A percentile compares a stretch with the other conserved stretches of the same genome.
phyloP scores from a whole-genome alignment of 2,329 filamentous ascomycete genomes.

The Colletotrichum sp. region DNA sequence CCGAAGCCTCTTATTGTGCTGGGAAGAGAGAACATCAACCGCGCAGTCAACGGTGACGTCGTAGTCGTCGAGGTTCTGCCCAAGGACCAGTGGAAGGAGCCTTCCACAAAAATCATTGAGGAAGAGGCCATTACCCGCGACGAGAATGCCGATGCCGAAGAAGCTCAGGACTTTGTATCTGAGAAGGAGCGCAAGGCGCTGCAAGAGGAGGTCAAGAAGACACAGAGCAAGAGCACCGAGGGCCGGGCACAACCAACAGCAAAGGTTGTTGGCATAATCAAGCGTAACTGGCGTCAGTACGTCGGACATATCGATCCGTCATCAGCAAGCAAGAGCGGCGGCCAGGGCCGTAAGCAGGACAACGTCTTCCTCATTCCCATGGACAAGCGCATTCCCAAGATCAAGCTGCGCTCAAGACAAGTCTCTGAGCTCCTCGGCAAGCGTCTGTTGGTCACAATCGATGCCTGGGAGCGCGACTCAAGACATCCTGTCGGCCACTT shows the following conservation, averaged over 20 bases:
- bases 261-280: conserved; percentile 88
- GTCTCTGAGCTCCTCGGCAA: conserved; percentile 89
- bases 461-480: conserved; percentile 93
- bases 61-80: conserved; percentile 94
- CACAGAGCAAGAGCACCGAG: conserved; percentile 78
- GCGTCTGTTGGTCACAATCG: conserved; percentile 89
- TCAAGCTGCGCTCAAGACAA: conserved; percentile 89
- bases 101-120: conserved; percentile 94
- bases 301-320: conserved; percentile 93
- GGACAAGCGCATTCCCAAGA: conserved; percentile 98
- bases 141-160: conserved; percentile 87
- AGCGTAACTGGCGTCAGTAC: conserved; percentile 97
- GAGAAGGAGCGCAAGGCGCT: conserved; percentile 86
- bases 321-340: conserved; percentile 75
- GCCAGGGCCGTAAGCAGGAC: conserved; percentile 84
- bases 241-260: conserved; percentile 88
- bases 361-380: conserved; percentile 95
- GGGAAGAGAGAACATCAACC: conserved; percentile 94
- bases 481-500: conserved; percentile 94
- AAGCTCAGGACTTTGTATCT: conserved; percentile 78
- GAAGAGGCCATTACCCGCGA: conserved; percentile 91
- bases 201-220: conserved; percentile 88
- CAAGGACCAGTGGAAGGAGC: conserved; percentile 95
- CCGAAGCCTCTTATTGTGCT: conserved; percentile 87
- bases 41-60: conserved; percentile 88